Percentiles rank a stretch among this genome's conserved stretches.
These are phyloP conservation scores for Wallacemonas rigidus DNA, from an alignment of 208 protist species.

Conservation along the genomic window DNA sequence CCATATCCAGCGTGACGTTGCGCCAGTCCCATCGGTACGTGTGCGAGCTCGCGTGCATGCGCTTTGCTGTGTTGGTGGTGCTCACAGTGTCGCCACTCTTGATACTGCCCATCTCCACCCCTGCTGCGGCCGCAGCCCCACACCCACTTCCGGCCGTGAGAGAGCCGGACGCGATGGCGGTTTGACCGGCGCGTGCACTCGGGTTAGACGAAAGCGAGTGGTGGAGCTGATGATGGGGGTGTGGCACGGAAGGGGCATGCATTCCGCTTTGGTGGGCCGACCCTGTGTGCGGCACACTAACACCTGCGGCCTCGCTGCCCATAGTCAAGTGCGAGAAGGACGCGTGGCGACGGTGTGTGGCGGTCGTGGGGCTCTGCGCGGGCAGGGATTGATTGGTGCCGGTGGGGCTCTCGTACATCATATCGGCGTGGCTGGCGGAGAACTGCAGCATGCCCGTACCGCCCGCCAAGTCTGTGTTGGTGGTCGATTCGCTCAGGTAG, in stretches of 20 bases:
- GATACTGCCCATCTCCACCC: slow-evolving; percentile 27
- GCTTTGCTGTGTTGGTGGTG: slow-evolving; percentile 16
- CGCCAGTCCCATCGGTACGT: slow-evolving; percentile 58
- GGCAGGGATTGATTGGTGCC: slow-evolving; percentile 1
- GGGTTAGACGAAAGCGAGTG: slow-evolving; percentile 1
- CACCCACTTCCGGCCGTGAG: background rate
- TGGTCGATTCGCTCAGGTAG: slow-evolving; percentile 34
- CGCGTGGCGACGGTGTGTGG: background rate
- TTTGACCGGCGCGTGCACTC: background rate
- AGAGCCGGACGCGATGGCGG: background rate
- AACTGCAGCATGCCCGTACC: slow-evolving; percentile 3
- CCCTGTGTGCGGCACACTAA: background rate
- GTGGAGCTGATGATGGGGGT: slow-evolving; percentile 5
- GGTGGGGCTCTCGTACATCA: background rate
- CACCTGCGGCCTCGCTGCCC: background rate
- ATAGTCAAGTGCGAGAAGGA: background rate
- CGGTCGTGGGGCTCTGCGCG: background rate
- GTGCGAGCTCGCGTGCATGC: slow-evolving; percentile 20
- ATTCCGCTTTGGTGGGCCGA: background rate
- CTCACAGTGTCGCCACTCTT: slow-evolving; percentile 33
- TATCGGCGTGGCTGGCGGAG: slow-evolving; percentile 4
- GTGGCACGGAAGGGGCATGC: background rate
- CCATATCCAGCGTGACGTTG: slow-evolving; percentile 27
- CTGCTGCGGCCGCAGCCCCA: background rate
- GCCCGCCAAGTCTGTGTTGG: slow-evolving; percentile 8